These are phyloP conservation scores for Ustilago shanxiensis DNA, from an alignment of 1,284 basidiomycete species.

Conservation along the genomic window DNA sequence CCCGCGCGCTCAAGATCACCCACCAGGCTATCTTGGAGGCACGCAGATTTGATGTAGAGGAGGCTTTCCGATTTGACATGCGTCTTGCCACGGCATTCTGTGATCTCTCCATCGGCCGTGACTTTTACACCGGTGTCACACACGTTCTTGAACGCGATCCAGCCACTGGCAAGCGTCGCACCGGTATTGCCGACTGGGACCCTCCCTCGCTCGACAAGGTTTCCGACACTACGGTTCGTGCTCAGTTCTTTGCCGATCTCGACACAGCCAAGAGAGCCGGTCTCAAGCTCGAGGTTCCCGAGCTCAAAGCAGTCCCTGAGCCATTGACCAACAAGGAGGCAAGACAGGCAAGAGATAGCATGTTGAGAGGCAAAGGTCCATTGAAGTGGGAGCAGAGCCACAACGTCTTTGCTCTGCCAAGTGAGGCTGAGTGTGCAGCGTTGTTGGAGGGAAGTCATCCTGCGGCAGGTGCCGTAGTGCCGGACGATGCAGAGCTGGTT, in stretches of 20 bases:
- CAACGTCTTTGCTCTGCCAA: constrained; percentile 65
- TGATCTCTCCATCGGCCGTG: constrained; percentile 63
- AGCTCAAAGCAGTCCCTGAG: constrained; percentile 36
- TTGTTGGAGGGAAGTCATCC: constrained; percentile 64
- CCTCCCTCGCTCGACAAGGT: constrained; percentile 59
- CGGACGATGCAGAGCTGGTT: constrained; percentile 50
- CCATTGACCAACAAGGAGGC: constrained; percentile 28
- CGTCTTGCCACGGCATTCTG: constrained; percentile 67
- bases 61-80: constrained; percentile 66
- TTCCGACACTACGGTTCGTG: constrained; percentile 43
- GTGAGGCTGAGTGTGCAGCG: constrained; percentile 65
- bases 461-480: constrained; percentile 53
- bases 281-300: constrained; percentile 49
- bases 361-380: constrained; percentile 58
- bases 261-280: constrained; percentile 54
- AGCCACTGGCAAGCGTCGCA: constrained; percentile 60
- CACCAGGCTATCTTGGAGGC: constrained; percentile 59
- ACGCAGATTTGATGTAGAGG: constrained; percentile 52
- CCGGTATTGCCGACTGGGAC: constrained; percentile 59
- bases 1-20: constrained; percentile 64
- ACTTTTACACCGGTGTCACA: constrained; percentile 70
- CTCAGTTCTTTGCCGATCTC: constrained; percentile 59
- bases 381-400: constrained; percentile 60
- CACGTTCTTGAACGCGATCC: constrained; percentile 65
- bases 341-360: constrained; percentile 46